A percentile compares a stretch with the other conserved stretches of the same genome.
Conservation (phyloP, 202 grass and related monocot species). For the Panicum virgatum region DNA sequence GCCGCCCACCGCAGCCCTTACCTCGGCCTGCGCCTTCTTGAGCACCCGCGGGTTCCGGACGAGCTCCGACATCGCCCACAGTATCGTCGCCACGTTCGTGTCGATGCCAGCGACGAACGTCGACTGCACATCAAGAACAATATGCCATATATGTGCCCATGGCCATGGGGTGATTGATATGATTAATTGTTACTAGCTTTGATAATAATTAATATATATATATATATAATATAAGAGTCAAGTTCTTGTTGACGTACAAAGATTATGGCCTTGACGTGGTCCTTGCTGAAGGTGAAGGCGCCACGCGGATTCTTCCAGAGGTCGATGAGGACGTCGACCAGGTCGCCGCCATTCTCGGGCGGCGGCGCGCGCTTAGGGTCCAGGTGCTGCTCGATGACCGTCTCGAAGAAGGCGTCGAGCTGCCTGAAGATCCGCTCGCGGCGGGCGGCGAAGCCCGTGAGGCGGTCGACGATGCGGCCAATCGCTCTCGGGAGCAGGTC, state of each 20-base stretch:
- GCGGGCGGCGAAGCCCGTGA: constrained; percentile 22
- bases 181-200: too few relatives aligned
- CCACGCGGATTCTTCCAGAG: neutral
- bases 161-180: too few relatives aligned
- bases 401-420: constrained; percentile 43
- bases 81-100: constrained; percentile 29
- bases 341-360: neutral
- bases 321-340: constrained; percentile 38
- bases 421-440: constrained; percentile 30
- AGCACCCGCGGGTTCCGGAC: constrained; percentile 31
- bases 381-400: constrained; percentile 36
- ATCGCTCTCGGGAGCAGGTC: constrained; percentile 20
- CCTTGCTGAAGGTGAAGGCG: constrained; percentile 21
- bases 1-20: constrained; percentile 27
- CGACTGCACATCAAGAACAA: neutral
- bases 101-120: constrained; percentile 29
- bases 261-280: constrained; percentile 40
- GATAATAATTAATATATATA: too few relatives aligned
- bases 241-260: neutral
- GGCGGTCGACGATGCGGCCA: constrained; percentile 27
- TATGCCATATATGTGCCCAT: too few relatives aligned
- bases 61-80: constrained; percentile 60
- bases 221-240: neutral
- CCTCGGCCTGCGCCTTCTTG: constrained; percentile 37
- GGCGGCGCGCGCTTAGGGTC: neutral